These are phyloP conservation scores for Aspergillus asperescens DNA, from an alignment of 495 filamentous ascomycete genomes.

Conservation along the genomic window DNA sequence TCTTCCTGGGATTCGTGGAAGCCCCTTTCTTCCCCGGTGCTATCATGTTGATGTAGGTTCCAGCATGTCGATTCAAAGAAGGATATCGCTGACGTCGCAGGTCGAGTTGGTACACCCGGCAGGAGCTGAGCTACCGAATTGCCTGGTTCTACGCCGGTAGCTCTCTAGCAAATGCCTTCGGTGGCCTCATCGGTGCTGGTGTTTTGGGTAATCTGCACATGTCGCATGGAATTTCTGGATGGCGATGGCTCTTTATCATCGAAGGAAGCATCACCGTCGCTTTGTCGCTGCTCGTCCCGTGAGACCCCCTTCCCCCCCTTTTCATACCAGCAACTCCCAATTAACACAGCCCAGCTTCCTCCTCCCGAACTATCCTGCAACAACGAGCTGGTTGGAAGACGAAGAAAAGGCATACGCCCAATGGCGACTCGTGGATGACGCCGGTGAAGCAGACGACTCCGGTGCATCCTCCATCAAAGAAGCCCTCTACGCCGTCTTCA, in stretches of 20 bases:
- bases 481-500: slow-evolving; percentile 24
- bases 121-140: slow-evolving; percentile 45
- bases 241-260: slow-evolving; percentile 73
- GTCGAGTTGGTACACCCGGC: slow-evolving; percentile 48
- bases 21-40: slow-evolving; percentile 47
- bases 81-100: slow-evolving; percentile 9
- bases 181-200: slow-evolving; percentile 57
- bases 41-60: slow-evolving; percentile 31
- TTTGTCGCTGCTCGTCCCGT: slow-evolving; percentile 24
- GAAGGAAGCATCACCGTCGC: slow-evolving; percentile 51
- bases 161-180: slow-evolving; percentile 59
- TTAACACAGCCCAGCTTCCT: slow-evolving; percentile 45
- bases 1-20: slow-evolving; percentile 63
- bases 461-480: slow-evolving; percentile 23
- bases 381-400: slow-evolving; percentile 65
- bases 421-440: slow-evolving; percentile 70
- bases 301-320: not conserved
- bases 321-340: not conserved
- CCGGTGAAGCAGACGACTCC: slow-evolving; percentile 62
- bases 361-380: slow-evolving; percentile 75
- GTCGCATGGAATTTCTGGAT: slow-evolving; percentile 53
- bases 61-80: not conserved
- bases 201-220: slow-evolving; percentile 30
- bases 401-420: slow-evolving; percentile 62
- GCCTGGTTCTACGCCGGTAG: slow-evolving; percentile 60